Conservation (phyloP, 164 flowering plant species). For the Piper betle region DNA sequence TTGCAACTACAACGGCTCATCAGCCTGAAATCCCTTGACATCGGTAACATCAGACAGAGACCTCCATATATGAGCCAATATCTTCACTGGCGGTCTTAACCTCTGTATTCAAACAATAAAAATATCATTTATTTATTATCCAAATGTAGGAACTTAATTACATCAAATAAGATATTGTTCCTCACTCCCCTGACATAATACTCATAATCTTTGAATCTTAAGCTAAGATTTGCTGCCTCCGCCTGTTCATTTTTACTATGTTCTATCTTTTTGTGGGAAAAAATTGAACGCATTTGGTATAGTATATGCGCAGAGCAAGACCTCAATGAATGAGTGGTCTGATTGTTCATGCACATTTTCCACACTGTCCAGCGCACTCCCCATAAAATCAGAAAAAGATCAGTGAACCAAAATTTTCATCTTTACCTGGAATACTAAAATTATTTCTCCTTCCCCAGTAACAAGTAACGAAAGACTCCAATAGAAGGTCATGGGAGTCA, state of each 20-base stretch:
- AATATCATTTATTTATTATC: no score
- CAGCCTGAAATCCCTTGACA: not conserved
- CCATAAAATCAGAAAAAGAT: not conserved
- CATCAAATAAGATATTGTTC: no score
- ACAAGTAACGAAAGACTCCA: conserved; percentile 75
- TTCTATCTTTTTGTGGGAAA: not conserved
- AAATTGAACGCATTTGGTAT: not conserved
- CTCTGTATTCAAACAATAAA: conserved; percentile 18
- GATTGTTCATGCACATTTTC: not conserved
- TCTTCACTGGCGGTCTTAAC: conserved; percentile 52
- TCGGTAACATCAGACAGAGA: conserved; percentile 40
- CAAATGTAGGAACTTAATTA: no score
- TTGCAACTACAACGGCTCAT: not conserved
- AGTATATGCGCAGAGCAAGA: no score
- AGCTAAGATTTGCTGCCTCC: not conserved
- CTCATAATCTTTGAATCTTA: no score
- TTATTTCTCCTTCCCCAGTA: conserved; percentile 18
- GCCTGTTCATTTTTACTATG: no score
- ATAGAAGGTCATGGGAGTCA: conserved; percentile 83
- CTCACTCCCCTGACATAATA: no score
- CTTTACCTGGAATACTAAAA: conserved; percentile 62
- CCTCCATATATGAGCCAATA: conserved; percentile 82
- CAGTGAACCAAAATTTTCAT: not conserved
- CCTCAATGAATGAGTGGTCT: not conserved
- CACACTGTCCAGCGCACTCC: not conserved